Percentiles rank a stretch among this genome's conserved stretches.
Conservation (phyloP, 257 asterid species). For the Eucommia ulmoides region DNA sequence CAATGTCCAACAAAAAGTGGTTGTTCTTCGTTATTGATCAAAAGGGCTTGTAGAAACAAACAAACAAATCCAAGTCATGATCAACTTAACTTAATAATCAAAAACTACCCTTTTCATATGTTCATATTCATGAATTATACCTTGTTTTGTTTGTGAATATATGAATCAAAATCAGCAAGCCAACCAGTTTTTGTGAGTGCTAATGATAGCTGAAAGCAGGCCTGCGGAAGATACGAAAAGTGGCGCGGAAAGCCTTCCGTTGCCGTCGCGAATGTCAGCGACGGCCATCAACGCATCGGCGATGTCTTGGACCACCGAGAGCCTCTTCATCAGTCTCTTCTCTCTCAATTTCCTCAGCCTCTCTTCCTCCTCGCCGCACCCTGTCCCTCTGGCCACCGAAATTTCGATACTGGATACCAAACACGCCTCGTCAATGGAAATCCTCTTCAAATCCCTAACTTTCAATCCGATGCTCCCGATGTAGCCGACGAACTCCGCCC, state of each 20-base stretch:
- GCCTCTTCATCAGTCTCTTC: conserved; percentile 76
- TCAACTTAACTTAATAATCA: too few species aligned
- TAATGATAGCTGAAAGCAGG: conserved; percentile 56
- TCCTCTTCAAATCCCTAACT: conserved; percentile 37
- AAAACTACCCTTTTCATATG: too few species aligned
- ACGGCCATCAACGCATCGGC: conserved; percentile 86
- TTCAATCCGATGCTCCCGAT: conserved; percentile 78
- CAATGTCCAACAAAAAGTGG: too few species aligned
- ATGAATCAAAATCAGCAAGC: conserved; percentile 38
- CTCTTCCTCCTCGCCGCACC: conserved; percentile 32
- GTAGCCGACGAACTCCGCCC: conserved; percentile 78
- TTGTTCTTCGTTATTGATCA: too few species aligned
- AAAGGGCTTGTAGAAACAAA: too few species aligned
- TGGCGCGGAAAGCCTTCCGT: conserved; percentile 49
- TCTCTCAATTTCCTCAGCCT: conserved; percentile 50
- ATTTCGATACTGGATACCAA: conserved; percentile 37
- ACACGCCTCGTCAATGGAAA: conserved; percentile 40
- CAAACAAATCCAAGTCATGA: too few species aligned
- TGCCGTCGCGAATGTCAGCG: conserved; percentile 75
- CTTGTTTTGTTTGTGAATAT: too few species aligned
- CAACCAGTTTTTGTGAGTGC: conserved; percentile 87
- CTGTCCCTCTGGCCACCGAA: conserved; percentile 31
- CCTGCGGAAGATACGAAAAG: conserved; percentile 57
- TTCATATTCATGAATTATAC: too few species aligned
- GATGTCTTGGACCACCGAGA: conserved; percentile 69